Conservation (phyloP, 331 rosid species). For the Pyrus hybrid region DNA sequence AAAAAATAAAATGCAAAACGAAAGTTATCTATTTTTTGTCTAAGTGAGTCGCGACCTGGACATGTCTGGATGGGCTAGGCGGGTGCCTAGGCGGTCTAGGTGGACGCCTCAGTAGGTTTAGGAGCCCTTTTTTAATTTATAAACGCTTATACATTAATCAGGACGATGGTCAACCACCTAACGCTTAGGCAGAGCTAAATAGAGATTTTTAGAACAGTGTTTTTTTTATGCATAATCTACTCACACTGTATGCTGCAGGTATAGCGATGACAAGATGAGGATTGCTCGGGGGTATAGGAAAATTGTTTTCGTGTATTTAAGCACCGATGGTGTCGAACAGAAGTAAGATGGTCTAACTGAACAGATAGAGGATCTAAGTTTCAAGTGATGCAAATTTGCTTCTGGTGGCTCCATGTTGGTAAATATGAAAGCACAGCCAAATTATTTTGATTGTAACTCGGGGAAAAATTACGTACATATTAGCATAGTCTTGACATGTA, state of each 20-base stretch:
- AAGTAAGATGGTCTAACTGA: background rate
- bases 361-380: background rate
- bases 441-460: background rate
- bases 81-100: too few relatives aligned
- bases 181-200: too few relatives aligned
- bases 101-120: too few relatives aligned
- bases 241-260: conserved; percentile 32
- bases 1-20: too few relatives aligned
- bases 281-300: conserved; percentile 50
- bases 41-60: too few relatives aligned
- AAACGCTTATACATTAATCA: too few relatives aligned
- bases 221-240: background rate
- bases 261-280: conserved; percentile 67
- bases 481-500: background rate
- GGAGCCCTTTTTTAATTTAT: too few relatives aligned
- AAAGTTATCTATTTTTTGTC: too few relatives aligned
- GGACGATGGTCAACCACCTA: too few relatives aligned
- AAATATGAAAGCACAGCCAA: background rate
- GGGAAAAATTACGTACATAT: background rate
- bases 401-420: background rate
- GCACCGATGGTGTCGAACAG: conserved; percentile 23
- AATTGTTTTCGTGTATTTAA: conserved; percentile 55
- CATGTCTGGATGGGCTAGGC: too few relatives aligned
- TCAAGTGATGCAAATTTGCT: background rate
- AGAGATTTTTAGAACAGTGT: too few relatives aligned